Evolutionary conservation across 352 stramenopile genomes (phyloP).

Genomic region (Globisporangium lucens): DNA sequence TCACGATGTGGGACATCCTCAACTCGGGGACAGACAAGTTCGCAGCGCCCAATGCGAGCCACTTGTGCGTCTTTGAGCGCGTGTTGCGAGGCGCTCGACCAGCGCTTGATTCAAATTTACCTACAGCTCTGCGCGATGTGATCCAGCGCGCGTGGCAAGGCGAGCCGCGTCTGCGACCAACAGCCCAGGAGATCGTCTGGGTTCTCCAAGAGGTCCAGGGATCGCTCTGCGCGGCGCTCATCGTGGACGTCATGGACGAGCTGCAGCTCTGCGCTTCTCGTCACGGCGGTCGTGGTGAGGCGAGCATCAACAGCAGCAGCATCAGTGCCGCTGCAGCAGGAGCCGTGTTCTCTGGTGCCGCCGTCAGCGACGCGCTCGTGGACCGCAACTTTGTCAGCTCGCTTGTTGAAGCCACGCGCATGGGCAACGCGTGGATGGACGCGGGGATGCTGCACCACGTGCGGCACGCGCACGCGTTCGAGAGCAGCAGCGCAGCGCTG

Average conservation of each 20-base stretch:
- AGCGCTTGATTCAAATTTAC: background rate
- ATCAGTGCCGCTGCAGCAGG: background rate
- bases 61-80: background rate
- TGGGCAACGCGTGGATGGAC: conserved; percentile 25
- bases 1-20: background rate
- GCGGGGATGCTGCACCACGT: conserved; percentile 33
- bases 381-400: background rate
- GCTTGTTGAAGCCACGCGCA: background rate
- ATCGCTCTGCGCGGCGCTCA: background rate
- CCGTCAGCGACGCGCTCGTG: background rate
- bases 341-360: background rate
- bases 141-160: background rate
- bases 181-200: no score
- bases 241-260: background rate
- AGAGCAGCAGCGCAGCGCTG: conserved; percentile 22
- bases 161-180: no score
- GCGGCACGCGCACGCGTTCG: conserved; percentile 36
- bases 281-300: background rate
- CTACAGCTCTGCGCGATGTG: background rate
- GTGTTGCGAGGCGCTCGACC: background rate
- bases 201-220: no score
- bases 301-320: background rate
- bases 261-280: background rate
- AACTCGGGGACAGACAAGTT: background rate
- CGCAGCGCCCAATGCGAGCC: background rate